A percentile compares a stretch with the other conserved stretches of the same genome.
Evolutionary conservation across 371 early-diverging fungal genomes (phyloP).

Genomic region (Furculomyces boomerangus): DNA sequence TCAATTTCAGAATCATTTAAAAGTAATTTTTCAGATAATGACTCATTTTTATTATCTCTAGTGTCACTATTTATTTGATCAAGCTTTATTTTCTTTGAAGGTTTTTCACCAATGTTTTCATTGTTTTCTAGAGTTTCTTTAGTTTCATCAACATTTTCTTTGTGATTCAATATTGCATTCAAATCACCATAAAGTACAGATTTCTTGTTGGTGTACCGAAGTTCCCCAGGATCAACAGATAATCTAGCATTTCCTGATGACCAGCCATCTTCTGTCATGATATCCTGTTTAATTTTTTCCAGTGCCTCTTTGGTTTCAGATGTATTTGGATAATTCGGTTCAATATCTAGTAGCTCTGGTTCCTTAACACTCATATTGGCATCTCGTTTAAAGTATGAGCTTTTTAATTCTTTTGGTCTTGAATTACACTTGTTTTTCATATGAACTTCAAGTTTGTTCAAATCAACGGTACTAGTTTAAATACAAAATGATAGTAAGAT

Average conservation of each 20-base stretch:
- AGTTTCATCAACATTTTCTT: background rate
- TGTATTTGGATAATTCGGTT: background rate
- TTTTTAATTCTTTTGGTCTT: conserved; percentile 30
- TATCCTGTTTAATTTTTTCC: conserved; percentile 5
- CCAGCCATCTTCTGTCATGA: conserved; percentile 11
- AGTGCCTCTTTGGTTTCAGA: conserved; percentile 5
- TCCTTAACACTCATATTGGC: conserved; percentile 33
- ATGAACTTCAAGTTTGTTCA: conserved; percentile 43
- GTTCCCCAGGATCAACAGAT: conserved; percentile 3
- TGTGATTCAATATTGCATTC: too few relatives aligned
- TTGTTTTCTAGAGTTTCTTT: background rate
- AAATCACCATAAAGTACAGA: conserved; percentile 4
- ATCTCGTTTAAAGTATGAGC: conserved; percentile 29
- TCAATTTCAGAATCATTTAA: too few relatives aligned
- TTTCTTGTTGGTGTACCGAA: background rate
- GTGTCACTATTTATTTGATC: too few relatives aligned
- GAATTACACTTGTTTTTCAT: conserved; percentile 43
- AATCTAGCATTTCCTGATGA: background rate
- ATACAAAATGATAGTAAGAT: background rate
- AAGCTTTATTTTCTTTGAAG: too few relatives aligned
- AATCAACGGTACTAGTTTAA: conserved; percentile 36
- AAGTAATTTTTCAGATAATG: too few relatives aligned
- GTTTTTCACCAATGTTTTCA: background rate
- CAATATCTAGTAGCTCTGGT: conserved; percentile 9
- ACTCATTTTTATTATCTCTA: too few relatives aligned